phyloP scores from a whole-genome alignment of 208 protist genomes.

The Crithidia expoeki region DNA sequence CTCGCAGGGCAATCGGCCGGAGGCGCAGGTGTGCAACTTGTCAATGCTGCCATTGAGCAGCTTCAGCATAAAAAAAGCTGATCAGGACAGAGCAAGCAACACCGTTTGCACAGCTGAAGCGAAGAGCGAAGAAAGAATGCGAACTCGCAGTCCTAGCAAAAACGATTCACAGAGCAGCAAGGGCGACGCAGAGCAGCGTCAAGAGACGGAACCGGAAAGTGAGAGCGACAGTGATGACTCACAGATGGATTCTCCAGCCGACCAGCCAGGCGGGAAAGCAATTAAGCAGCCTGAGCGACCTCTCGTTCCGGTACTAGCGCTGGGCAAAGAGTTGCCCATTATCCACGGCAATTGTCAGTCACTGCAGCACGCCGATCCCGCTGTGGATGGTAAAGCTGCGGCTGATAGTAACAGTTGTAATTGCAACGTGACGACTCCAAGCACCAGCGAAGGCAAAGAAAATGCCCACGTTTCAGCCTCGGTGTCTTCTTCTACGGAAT shows the following conservation, averaged over 20 bases:
- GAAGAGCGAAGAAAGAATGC: too few relatives aligned
- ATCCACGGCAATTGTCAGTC: background rate
- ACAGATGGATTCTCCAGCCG: constrained; percentile 1
- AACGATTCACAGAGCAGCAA: background rate
- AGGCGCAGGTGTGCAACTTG: background rate
- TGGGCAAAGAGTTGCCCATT: constrained; percentile 22
- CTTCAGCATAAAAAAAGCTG: too few relatives aligned
- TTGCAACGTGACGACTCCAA: background rate
- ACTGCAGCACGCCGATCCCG: background rate
- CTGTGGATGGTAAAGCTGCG: background rate
- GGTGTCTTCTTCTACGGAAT: background rate
- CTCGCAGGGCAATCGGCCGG: background rate
- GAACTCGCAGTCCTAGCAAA: too few relatives aligned
- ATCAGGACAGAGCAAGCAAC: too few relatives aligned
- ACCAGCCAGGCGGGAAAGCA: constrained; percentile 1
- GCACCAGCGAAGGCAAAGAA: background rate
- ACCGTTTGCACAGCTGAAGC: too few relatives aligned
- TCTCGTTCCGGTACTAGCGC: constrained; percentile 16
- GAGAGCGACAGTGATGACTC: background rate
- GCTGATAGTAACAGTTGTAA: background rate
- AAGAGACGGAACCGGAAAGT: background rate
- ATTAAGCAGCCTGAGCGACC: background rate
- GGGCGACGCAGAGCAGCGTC: background rate
- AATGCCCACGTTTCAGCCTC: background rate
- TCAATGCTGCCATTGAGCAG: background rate